These are phyloP conservation scores for Nectriaceae sp. DNA, from an alignment of 2,329 filamentous ascomycete genomes.

Conservation along the genomic window DNA sequence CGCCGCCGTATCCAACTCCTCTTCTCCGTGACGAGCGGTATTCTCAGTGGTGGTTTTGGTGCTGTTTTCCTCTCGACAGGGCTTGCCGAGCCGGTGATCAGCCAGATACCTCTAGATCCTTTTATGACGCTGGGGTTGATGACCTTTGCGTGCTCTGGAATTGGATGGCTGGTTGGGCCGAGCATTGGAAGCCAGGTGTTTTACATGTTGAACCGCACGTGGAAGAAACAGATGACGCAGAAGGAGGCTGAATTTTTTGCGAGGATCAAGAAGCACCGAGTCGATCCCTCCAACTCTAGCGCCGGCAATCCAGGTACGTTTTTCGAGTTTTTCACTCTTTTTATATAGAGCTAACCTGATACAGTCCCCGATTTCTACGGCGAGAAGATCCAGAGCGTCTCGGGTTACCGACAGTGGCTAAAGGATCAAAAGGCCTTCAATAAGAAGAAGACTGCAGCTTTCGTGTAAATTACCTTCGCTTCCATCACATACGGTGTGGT, in stretches of 20 bases:
- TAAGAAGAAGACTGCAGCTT: slow-evolving; percentile 80
- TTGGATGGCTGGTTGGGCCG: slow-evolving; percentile 87
- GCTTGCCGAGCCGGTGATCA: slow-evolving; percentile 70
- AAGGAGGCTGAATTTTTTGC: slow-evolving; percentile 96
- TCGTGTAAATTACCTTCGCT: slow-evolving; percentile 46
- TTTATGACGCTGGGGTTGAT: slow-evolving; percentile 82
- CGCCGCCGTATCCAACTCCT: slow-evolving; percentile 81
- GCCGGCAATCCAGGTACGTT: slow-evolving; percentile 76
- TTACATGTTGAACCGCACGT: slow-evolving; percentile 71
- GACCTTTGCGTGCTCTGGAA: slow-evolving; percentile 73
- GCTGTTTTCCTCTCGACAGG: slow-evolving; percentile 68
- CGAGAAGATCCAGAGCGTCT: slow-evolving; percentile 94
- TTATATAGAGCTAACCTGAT: slow-evolving; percentile 16
- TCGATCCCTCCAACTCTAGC: slow-evolving; percentile 86
- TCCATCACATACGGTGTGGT: not conserved
- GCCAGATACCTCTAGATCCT: slow-evolving; percentile 81
- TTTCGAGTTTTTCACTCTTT: not conserved
- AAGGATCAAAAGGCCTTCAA: slow-evolving; percentile 98
- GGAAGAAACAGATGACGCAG: slow-evolving; percentile 72
- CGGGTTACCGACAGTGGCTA: slow-evolving; percentile 90
- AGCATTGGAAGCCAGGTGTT: slow-evolving; percentile 80
- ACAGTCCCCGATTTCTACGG: slow-evolving; percentile 94
- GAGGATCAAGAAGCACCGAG: slow-evolving; percentile 87
- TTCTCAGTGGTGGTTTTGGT: slow-evolving; percentile 62
- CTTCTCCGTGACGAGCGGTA: slow-evolving; percentile 69